Evolutionary conservation across 805 yeast species (phyloP).

Genomic region (Candida piceae): DNA sequence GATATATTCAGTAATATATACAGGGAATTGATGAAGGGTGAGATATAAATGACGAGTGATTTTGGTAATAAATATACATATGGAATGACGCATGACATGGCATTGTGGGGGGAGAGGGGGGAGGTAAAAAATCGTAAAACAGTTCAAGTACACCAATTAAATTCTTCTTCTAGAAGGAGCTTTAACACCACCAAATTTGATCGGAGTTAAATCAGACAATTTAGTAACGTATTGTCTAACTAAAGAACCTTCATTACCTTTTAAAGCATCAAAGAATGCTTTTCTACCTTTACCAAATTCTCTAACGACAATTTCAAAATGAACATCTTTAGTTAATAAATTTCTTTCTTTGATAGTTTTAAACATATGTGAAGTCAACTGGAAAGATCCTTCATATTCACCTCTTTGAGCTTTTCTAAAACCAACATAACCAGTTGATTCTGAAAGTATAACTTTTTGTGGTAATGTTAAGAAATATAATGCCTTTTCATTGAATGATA

Average conservation of each 20-base stretch:
- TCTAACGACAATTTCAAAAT: constrained; percentile 71
- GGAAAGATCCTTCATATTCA: constrained; percentile 90
- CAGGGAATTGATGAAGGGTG: no score
- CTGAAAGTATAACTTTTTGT: constrained; percentile 61
- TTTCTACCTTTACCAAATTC: constrained; percentile 88
- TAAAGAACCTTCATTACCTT: constrained; percentile 80
- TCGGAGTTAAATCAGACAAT: constrained; percentile 70
- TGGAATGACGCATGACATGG: no score
- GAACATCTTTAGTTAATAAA: constrained; percentile 32
- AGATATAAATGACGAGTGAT: no score
- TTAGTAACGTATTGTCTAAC: constrained; percentile 65
- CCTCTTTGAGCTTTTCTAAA: constrained; percentile 87
- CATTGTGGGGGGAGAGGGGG: no score
- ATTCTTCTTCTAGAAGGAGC: constrained; percentile 78
- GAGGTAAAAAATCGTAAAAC: no score
- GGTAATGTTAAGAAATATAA: constrained; percentile 75
- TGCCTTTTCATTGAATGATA: constrained; percentile 63
- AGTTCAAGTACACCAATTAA: no score
- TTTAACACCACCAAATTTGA: constrained; percentile 91
- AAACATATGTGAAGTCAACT: constrained; percentile 71
- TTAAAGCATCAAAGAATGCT: constrained; percentile 77
- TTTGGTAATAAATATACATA: no score
- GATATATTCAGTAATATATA: no score
- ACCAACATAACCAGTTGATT: constrained; percentile 83
- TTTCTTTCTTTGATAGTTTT: constrained; percentile 57